phyloP scores from a whole-genome alignment of 768 basidiomycete species.

The Gymnopilus junonius region DNA sequence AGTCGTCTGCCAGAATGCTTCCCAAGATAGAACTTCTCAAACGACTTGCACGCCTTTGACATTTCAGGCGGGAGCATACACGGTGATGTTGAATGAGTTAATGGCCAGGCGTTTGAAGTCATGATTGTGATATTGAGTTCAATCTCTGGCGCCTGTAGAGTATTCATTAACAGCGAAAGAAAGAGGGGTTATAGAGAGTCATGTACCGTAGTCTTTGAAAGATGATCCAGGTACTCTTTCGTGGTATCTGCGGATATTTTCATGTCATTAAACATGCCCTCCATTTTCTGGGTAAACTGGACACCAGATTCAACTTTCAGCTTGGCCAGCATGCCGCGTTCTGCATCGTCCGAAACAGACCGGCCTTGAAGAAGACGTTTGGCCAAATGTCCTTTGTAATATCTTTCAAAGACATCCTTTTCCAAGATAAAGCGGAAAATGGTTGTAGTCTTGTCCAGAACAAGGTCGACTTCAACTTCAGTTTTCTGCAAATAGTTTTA shows the following conservation, averaged over 20 bases:
- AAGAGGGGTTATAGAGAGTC: neutral
- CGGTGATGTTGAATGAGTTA: slow-evolving; percentile 61
- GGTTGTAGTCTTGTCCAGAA: slow-evolving; percentile 95
- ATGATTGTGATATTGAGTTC: slow-evolving; percentile 91
- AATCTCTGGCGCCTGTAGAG: slow-evolving; percentile 65
- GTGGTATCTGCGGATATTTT: slow-evolving; percentile 84
- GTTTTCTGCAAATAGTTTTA: slow-evolving; percentile 70
- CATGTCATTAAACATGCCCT: slow-evolving; percentile 99
- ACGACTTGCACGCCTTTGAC: slow-evolving; percentile 68
- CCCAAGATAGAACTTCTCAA: slow-evolving; percentile 88
- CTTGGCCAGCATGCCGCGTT: slow-evolving; percentile 96
- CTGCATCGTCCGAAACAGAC: slow-evolving; percentile 96
- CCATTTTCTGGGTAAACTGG: slow-evolving; percentile 96
- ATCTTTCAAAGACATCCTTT: slow-evolving; percentile 97
- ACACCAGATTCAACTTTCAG: slow-evolving; percentile 96
- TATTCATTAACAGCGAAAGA: slow-evolving; percentile 7
- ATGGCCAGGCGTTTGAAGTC: slow-evolving; percentile 98
- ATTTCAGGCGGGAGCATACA: slow-evolving; percentile 75
- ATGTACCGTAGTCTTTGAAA: slow-evolving; percentile 66
- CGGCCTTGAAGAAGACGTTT: slow-evolving; percentile 86
- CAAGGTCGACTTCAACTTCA: slow-evolving; percentile 85
- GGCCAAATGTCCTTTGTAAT: slow-evolving; percentile 96
- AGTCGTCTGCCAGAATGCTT: slow-evolving; percentile 89
- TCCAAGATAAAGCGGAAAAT: slow-evolving; percentile 94
- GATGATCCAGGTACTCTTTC: slow-evolving; percentile 66